Evolutionary conservation across 129 eudicot species (phyloP), one percentile per base, ranked within the genome.

Genomic region (Flaveria trinervia): DNA sequence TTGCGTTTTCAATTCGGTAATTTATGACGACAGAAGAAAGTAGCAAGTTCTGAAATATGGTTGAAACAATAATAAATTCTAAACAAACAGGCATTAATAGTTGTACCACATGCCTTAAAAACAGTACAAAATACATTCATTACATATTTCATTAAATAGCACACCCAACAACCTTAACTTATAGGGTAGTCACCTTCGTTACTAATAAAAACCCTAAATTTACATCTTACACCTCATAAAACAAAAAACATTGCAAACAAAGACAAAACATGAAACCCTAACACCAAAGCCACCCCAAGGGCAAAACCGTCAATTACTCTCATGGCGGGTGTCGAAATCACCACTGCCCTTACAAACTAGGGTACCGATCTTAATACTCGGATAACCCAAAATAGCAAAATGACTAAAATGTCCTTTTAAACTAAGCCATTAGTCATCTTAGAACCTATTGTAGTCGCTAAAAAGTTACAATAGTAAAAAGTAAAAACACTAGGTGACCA

Each of bases 251-350:
- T 25, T 48, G 30, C 82, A 72, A 70, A 79, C 70, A 59, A 59
- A 45, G 17, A 69, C 60, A 44, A 46, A 13, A 46, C 68, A 68
- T 46, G 65, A 25, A 7, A 67, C 64, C 10, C 50, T 22, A 3
- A 51, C 13, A 51, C 14, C 13, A 39, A 2, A 15, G 10, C n/a
- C 74, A 74, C 36, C 16, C 68, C 7, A 73, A 65, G 79, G 83
- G 83, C 62, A 80, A 80, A 79, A 73, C 68, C 61, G 83, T 72
- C 83, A 54, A 73, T 36, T 52, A 54, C 33, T 12, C 66, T 41
- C 62, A 30, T 50, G 77, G 90, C 87, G 87, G 90, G 90, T 77
- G 90, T 62, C 77, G 73, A 66, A 73, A 30, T 76, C 90, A 83
- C 87, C 90, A 70, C 87, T 77, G 87, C 87, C 83, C 75, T 59